Evolutionary conservation across 345 rosid species (phyloP).

Genomic region (Eucalyptus cloeziana): DNA sequence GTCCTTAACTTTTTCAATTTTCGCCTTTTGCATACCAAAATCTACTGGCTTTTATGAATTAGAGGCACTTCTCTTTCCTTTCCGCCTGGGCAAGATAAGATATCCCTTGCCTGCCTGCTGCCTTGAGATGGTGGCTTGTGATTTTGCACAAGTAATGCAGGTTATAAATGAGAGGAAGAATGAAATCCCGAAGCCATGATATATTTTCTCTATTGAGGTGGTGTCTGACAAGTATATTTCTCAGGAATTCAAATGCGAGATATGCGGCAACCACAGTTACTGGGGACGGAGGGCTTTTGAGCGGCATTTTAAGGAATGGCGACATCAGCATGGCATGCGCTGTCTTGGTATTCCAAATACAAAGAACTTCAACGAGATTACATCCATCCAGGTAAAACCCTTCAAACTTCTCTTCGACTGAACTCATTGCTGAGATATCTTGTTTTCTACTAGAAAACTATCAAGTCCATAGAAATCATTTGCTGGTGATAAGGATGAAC

Average conservation of each 20-base stretch:
- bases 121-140: not conserved
- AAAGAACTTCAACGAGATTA: slow-evolving; percentile 95
- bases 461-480: not conserved
- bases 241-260: slow-evolving; percentile 95
- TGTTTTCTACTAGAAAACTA: not conserved
- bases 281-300: slow-evolving; percentile 99
- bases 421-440: not conserved
- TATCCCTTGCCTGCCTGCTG: not conserved
- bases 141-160: not conserved
- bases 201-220: not conserved
- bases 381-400: slow-evolving; percentile 59
- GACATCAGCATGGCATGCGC: slow-evolving; percentile 99
- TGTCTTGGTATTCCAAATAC: slow-evolving; percentile 98
- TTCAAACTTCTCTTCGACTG: not conserved
- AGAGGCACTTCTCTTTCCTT: not conserved
- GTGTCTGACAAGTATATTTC: not conserved
- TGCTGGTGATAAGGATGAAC: not conserved
- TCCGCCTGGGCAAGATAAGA: not conserved
- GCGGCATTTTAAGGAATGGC: slow-evolving; percentile 96
- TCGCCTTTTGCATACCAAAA: not conserved
- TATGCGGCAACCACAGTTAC: slow-evolving; percentile 89
- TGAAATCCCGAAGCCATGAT: not conserved
- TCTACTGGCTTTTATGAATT: not conserved
- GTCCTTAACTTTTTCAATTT: not conserved
- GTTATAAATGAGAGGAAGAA: not conserved